Conservation (phyloP, 2,329 filamentous ascomycete species). For the Paraconiothyrium brasiliense region DNA sequence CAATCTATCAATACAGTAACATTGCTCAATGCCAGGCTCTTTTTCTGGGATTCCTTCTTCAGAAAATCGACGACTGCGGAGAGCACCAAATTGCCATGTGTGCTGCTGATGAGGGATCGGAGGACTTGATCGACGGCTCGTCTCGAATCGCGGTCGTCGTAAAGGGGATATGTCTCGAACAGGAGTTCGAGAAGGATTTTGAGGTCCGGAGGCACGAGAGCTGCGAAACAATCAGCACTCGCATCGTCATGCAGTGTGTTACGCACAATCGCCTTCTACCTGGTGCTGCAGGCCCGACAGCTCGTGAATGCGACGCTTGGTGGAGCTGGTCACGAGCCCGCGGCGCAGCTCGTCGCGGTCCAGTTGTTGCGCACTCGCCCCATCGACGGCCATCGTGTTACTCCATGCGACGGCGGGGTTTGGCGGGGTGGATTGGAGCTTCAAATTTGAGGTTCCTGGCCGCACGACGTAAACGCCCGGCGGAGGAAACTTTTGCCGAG, state of each 20-base stretch:
- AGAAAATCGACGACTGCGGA: conserved; percentile 73
- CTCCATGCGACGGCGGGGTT: conserved; percentile 42
- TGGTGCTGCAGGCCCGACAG: conserved; percentile 56
- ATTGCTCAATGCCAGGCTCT: conserved; percentile 78
- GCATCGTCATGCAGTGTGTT: background rate
- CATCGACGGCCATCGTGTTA: conserved; percentile 48
- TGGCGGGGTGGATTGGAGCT: conserved; percentile 33
- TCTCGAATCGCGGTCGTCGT: conserved; percentile 85
- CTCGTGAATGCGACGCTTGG: conserved; percentile 57
- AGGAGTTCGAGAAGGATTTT: conserved; percentile 73
- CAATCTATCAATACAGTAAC: conserved; percentile 92
- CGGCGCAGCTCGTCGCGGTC: conserved; percentile 50
- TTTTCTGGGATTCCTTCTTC: conserved; percentile 77
- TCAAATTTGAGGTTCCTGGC: conserved; percentile 34
- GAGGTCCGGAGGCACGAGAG: conserved; percentile 56
- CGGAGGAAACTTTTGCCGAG: conserved; percentile 39
- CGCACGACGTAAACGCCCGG: conserved; percentile 2
- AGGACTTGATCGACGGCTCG: conserved; percentile 85
- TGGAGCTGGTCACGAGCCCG: conserved; percentile 58
- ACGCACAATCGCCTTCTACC: conserved; percentile 55
- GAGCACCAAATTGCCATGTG: conserved; percentile 66
- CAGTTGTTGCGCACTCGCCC: conserved; percentile 43
- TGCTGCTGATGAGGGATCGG: conserved; percentile 68
- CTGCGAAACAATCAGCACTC: conserved; percentile 26
- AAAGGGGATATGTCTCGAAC: conserved; percentile 87